These are phyloP conservation scores for Zygosaccharomyces sapae DNA, from an alignment of 1,139 yeast genomes.

Conservation along the genomic window DNA sequence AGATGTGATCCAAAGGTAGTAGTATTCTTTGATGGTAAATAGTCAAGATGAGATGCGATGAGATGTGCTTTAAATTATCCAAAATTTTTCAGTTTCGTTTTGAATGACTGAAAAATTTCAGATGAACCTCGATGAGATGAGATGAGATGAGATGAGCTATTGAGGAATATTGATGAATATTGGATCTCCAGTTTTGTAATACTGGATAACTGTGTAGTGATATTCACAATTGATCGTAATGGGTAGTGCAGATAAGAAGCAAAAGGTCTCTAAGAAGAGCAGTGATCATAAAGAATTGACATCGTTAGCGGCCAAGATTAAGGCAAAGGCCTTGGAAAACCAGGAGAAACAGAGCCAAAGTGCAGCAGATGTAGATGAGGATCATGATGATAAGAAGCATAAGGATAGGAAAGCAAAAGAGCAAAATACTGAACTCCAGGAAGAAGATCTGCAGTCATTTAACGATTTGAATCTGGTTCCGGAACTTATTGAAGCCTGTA, in stretches of 20 bases:
- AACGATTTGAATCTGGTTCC: conserved; percentile 64
- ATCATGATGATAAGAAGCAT: conserved; percentile 4
- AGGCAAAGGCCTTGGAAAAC: conserved; percentile 47
- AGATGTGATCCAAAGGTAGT: no score
- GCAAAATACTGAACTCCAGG: conserved; percentile 22
- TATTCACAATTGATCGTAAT: background rate
- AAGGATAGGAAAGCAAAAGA: conserved; percentile 8
- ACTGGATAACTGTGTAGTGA: background rate
- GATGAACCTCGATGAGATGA: background rate
- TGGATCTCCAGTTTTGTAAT: conserved; percentile 8
- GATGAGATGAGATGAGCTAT: conserved; percentile 12
- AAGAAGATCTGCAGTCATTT: conserved; percentile 36
- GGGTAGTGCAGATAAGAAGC: conserved; percentile 6
- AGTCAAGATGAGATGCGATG: conserved; percentile 15
- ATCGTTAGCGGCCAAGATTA: conserved; percentile 46
- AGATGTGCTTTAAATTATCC: conserved; percentile 12
- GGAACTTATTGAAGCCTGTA: conserved; percentile 76
- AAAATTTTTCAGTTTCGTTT: conserved; percentile 12
- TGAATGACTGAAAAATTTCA: conserved; percentile 11
- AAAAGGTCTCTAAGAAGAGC: conserved; percentile 27
- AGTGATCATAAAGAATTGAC: conserved; percentile 27
- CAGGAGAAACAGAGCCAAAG: conserved; percentile 20
- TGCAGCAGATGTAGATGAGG: conserved; percentile 13
- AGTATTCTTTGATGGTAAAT: no score
- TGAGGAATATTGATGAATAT: background rate